Evolutionary conservation across 164 flowering plant genomes (phyloP).

Genomic region (Taxillus chinensis): DNA sequence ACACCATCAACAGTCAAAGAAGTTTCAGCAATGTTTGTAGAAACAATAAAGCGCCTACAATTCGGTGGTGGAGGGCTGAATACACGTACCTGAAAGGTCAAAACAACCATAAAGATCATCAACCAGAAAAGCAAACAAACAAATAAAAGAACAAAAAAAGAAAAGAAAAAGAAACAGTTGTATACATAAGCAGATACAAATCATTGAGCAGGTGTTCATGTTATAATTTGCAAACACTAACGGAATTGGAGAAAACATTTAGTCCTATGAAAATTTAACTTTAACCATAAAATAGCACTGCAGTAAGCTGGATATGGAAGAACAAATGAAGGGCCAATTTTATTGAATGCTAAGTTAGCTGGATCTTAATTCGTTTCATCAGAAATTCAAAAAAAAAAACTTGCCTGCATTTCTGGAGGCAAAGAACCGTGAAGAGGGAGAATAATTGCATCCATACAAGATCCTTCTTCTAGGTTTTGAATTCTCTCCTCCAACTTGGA

Average conservation of each 20-base stretch:
- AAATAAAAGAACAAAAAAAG: background rate
- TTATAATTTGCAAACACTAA: no score
- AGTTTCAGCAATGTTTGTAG: conserved; percentile 98
- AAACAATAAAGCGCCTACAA: conserved; percentile 83
- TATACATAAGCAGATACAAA: background rate
- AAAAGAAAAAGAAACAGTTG: background rate
- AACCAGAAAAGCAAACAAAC: background rate
- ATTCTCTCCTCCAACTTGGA: conserved; percentile 73
- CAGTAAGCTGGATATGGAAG: background rate
- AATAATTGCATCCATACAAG: conserved; percentile 89
- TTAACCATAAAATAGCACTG: background rate
- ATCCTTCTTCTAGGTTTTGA: conserved; percentile 48
- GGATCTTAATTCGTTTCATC: background rate
- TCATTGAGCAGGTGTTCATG: no score
- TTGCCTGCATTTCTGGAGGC: conserved; percentile 94
- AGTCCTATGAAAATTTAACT: no score
- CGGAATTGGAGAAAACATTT: no score
- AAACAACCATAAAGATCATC: conserved; percentile 9
- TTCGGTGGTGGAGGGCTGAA: conserved; percentile 88
- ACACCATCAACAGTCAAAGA: conserved; percentile 99
- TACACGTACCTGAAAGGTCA: conserved; percentile 65
- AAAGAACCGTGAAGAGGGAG: conserved; percentile 95
- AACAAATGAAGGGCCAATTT: background rate
- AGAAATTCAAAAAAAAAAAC: conserved; percentile 1
- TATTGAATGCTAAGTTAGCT: background rate